Conservation (phyloP, 1,284 basidiomycete species). For the Rhodotorula sp. region DNA sequence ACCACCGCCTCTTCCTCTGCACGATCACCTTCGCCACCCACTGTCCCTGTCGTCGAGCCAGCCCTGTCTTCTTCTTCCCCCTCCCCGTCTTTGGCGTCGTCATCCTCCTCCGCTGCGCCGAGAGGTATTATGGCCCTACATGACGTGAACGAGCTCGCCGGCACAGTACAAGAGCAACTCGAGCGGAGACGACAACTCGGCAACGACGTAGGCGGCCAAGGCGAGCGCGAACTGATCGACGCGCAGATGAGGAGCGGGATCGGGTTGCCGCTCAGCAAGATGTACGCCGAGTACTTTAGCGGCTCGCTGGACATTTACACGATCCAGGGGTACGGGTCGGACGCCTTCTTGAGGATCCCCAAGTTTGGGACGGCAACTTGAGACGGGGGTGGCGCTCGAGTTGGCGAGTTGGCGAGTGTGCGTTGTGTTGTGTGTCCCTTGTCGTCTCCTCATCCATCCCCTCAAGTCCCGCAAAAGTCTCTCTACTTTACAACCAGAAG, state of each 20-base stretch:
- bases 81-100: neutral
- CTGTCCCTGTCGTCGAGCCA: neutral
- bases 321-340: constrained; percentile 39
- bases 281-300: constrained; percentile 43
- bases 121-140: constrained; percentile 25
- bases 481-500: too few relatives aligned
- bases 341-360: constrained; percentile 37
- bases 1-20: neutral
- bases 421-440: too few relatives aligned
- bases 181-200: constrained; percentile 1
- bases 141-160: constrained; percentile 14
- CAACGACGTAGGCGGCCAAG: constrained; percentile 3
- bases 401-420: too few relatives aligned
- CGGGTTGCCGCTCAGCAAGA: constrained; percentile 41
- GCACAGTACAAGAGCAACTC: constrained; percentile 28
- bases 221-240: constrained; percentile 25
- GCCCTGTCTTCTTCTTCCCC: neutral
- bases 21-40: neutral
- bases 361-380: constrained; percentile 33
- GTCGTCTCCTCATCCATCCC: too few relatives aligned
- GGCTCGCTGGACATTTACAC: constrained; percentile 40
- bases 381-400: neutral
- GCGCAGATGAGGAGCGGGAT: constrained; percentile 39
- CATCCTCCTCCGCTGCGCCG: neutral
- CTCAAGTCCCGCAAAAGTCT: too few relatives aligned